Evolutionary conservation across 257 asterid genomes (phyloP), one percentile per base, ranked within the genome.

Genomic region (Solanum peruvianum): DNA sequence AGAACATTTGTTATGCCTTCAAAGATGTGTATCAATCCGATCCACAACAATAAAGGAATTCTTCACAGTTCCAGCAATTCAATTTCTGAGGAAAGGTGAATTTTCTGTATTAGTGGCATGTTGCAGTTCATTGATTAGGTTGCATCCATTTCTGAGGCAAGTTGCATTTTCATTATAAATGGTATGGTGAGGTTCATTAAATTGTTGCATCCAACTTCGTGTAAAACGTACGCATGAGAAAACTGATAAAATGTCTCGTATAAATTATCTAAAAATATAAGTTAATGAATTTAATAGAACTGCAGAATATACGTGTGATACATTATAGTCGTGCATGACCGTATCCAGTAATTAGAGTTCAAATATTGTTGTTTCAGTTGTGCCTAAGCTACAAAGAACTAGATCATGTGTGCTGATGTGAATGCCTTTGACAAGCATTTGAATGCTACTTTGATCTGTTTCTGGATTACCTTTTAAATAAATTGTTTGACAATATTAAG

Each of bases 1-100:
- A 97, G 99, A 93, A 97, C 97, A 73, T 96, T 97, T 85, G 99
- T 96, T 78, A 91, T 97, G 98, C 99, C 99, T 78, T 96, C 99
- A 39, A 95, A 98, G 91, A 93, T 97, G 95, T 97, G 99, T 87
- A 92, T 97, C 87, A 97, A 94, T 90, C 98, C 99, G 7, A 90
- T 94, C 87, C 99, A 97, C 92, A 97, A 96, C 87, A 90, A 92
- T 87, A 95, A 93, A 89, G 99, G 98, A 88, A 93, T 96, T 90
- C 96, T 97, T 93, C 96, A 95, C 87, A 92, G 89, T 52, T 88
- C 96, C 39, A 89, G 71, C 73, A 72, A 80, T 89, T 56, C 91
- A 90, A 90, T 31, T 86, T 90, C 93, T n/a, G 96, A 93, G 90
- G 98, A 94, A 80, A 47, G 85, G 85, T 80, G 27, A 20, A 29